Evolutionary conservation across 2,329 filamentous ascomycete genomes (phyloP).

Genomic region (Periconia digitata): DNA sequence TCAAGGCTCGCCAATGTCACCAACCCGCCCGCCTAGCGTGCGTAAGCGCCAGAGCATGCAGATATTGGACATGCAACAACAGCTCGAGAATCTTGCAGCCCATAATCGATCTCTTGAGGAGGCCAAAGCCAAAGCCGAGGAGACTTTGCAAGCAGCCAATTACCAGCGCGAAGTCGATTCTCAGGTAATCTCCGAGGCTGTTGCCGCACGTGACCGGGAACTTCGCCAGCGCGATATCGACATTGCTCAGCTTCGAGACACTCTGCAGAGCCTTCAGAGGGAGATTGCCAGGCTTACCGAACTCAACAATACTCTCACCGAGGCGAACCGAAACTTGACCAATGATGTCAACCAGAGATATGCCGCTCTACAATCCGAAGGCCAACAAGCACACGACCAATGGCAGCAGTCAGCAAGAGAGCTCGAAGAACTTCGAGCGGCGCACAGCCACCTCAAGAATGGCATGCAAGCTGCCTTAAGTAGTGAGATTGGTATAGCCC

Average conservation of each 20-base stretch:
- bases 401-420: slow-evolving; percentile 66
- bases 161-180: slow-evolving; percentile 57
- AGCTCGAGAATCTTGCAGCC: slow-evolving; percentile 78
- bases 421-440: slow-evolving; percentile 66
- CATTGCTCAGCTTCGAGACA: slow-evolving; percentile 78
- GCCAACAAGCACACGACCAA: slow-evolving; percentile 56
- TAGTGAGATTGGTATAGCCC: slow-evolving; percentile 62
- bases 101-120: slow-evolving; percentile 82
- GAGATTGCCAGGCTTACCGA: slow-evolving; percentile 80
- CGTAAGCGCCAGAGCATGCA: slow-evolving; percentile 98
- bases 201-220: slow-evolving; percentile 67
- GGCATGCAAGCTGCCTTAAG: slow-evolving; percentile 65
- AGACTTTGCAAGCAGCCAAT: slow-evolving; percentile 59
- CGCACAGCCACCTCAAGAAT: slow-evolving; percentile 63
- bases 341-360: slow-evolving; percentile 75
- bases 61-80: slow-evolving; percentile 81
- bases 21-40: slow-evolving; percentile 91
- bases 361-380: slow-evolving; percentile 66
- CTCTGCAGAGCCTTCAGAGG: slow-evolving; percentile 76
- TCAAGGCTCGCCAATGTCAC: slow-evolving; percentile 85
- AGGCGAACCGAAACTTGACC: slow-evolving; percentile 75
- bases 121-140: slow-evolving; percentile 70
- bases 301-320: slow-evolving; percentile 77
- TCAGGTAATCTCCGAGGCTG: slow-evolving; percentile 51
- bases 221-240: slow-evolving; percentile 83